These are phyloP conservation scores for Malassezia dermatis DNA, from an alignment of 1,284 basidiomycete species.

Conservation along the genomic window DNA sequence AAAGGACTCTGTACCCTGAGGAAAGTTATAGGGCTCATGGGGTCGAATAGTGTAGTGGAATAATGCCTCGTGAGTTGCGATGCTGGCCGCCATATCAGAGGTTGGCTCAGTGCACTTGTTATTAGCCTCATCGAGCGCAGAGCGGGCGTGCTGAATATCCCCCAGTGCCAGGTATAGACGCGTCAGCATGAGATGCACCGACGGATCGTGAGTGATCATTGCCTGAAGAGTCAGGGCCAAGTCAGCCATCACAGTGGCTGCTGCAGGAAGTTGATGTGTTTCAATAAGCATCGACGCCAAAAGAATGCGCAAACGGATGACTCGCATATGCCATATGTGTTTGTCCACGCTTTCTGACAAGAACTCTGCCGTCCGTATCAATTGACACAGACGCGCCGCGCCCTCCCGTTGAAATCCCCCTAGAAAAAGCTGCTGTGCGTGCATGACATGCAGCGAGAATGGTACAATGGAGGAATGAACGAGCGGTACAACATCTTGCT, in stretches of 20 bases:
- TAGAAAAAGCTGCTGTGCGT: slow-evolving; percentile 1
- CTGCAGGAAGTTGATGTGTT: not conserved
- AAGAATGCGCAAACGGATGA: slow-evolving; percentile 1
- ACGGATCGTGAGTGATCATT: not conserved
- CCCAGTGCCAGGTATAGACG: not conserved
- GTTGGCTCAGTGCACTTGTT: too few relatives aligned
- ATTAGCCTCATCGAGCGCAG: not conserved
- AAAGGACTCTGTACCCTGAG: not conserved
- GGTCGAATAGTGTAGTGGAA: not conserved
- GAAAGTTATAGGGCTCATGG: not conserved
- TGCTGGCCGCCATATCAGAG: not conserved
- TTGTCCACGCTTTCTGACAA: not conserved
- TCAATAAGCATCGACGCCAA: slow-evolving; percentile 9
- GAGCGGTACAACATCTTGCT: not conserved
- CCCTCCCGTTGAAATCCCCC: not conserved
- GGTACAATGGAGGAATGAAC: not conserved
- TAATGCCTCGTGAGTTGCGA: not conserved
- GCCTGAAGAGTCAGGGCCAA: not conserved
- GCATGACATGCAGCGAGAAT: not conserved
- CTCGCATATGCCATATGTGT: not conserved
- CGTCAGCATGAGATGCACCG: not conserved
- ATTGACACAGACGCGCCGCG: not conserved
- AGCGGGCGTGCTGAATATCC: not conserved
- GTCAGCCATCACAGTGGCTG: not conserved
- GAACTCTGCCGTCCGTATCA: not conserved